These are phyloP conservation scores for Cyberlindnera galapagoensis DNA, from an alignment of 805 yeast species.

Conservation along the genomic window DNA sequence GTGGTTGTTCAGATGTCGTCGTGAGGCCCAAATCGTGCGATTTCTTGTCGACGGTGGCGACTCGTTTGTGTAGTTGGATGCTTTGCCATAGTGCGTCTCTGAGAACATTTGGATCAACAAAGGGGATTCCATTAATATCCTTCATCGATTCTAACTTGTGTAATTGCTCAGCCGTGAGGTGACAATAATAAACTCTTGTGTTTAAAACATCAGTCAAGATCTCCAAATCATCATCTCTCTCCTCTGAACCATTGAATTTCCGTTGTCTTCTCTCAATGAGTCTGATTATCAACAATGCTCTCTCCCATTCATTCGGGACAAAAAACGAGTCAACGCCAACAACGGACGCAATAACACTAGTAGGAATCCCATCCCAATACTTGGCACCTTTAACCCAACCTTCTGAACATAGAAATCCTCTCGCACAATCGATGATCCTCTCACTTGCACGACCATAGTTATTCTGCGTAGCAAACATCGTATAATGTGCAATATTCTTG, in stretches of 20 bases:
- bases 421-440: constrained; percentile 38
- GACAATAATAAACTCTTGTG: constrained; percentile 39
- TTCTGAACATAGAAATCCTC: constrained; percentile 38
- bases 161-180: constrained; percentile 41
- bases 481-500: constrained; percentile 29
- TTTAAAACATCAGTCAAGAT: constrained; percentile 31
- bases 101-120: constrained; percentile 33
- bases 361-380: constrained; percentile 44
- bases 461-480: constrained; percentile 36
- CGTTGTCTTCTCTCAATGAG: constrained; percentile 32
- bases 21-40: constrained; percentile 25
- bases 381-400: constrained; percentile 43
- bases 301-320: constrained; percentile 50
- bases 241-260: constrained; percentile 1
- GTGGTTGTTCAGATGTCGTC: constrained; percentile 22
- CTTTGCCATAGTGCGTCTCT: constrained; percentile 47
- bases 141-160: constrained; percentile 35
- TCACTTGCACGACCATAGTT: constrained; percentile 43
- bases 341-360: constrained; percentile 34
- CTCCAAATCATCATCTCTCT: constrained; percentile 12
- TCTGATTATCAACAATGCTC: constrained; percentile 40
- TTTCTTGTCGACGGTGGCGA: constrained; percentile 25
- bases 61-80: constrained; percentile 34
- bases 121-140: constrained; percentile 31
- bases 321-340: constrained; percentile 45